Evolutionary conservation across 768 basidiomycete species (phyloP), one percentile per base, ranked within the genome.

Genomic region (Suillus tomentosus): DNA sequence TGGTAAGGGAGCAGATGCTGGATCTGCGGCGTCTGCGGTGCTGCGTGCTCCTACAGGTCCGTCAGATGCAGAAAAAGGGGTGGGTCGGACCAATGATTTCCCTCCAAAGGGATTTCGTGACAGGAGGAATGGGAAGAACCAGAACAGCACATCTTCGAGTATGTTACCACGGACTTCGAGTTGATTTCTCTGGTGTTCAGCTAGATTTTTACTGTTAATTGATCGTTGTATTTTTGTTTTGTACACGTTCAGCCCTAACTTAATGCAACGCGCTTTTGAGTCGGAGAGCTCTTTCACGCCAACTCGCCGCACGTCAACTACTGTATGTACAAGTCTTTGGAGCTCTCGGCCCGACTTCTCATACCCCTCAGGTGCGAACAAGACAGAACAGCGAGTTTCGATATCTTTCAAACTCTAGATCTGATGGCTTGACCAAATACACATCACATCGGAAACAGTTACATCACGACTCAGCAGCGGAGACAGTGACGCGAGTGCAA

Each of bases 1-100:
- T 60, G 34, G 62, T 39, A 62, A 27, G 39, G 13, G 63, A 55
- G 17, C 8, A 19, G 37, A 42, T 60, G 34, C 37, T 22, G 50
- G 53, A 58, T 15, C 60, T 61, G 31, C 60, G 0, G 56, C 42
- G 60, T 15, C 61, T 60, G 42, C 61, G 0, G 60, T 75, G 27
- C 57, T 74, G 43, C 76, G 79, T 3, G 72, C 78, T 61, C 78
- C 79, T 36, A 65, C 73, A 17, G 79, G 79, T 0, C 79, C 78
- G 19, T 37, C 53, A 19, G 24, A 61, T 13, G 62, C 60, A 2
- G 67, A 68, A 47, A 19, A 45, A 2, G 39, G 27, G 39, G 56
- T 27, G 56, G 39, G 53, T 5, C 64, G 64, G 40, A 63, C 68
- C 3, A 62, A 58, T 31, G 64, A 24, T 40, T 55, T 54, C 36